Percentiles rank a stretch among this genome's conserved stretches.
phyloP scores from a whole-genome alignment of 768 basidiomycete species.

The Crepidotus variabilis region DNA sequence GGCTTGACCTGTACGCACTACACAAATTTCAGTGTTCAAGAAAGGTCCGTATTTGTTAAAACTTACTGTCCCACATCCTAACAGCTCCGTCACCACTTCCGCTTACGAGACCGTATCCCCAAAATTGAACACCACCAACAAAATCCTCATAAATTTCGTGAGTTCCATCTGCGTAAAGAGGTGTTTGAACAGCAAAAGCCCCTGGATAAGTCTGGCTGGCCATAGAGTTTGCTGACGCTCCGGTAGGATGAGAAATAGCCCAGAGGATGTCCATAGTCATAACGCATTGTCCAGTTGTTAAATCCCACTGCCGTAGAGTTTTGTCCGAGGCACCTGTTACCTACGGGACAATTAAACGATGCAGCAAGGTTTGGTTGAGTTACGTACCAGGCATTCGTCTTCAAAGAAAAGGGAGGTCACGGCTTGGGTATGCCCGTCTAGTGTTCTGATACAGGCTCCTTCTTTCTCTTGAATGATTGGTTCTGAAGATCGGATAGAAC shows the following conservation, averaged over 20 bases:
- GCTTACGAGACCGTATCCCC: constrained; percentile 96
- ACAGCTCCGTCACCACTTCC: constrained; percentile 97
- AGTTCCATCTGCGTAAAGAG: constrained; percentile 84
- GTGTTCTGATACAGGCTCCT: constrained; percentile 63
- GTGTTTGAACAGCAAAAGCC: constrained; percentile 77
- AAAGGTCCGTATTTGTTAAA: not conserved
- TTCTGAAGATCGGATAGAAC: constrained; percentile 35
- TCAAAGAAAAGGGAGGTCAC: constrained; percentile 96
- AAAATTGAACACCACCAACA: constrained; percentile 96
- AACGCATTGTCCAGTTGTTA: constrained; percentile 95
- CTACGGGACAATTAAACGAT: constrained; percentile 36
- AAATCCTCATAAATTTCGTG: constrained; percentile 98
- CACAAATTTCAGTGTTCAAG: constrained; percentile 1
- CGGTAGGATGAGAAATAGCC: constrained; percentile 89
- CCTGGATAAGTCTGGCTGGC: constrained; percentile 49
- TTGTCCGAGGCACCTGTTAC: constrained; percentile 98
- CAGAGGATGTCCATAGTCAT: constrained; percentile 99
- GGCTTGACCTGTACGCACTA: constrained; percentile 97
- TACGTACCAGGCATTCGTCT: constrained; percentile 81
- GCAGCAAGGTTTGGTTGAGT: constrained; percentile 1
- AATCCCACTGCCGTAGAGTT: constrained; percentile 97
- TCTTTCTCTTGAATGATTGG: constrained; percentile 35
- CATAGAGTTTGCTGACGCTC: constrained; percentile 34
- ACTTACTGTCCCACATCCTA: constrained; percentile 99
- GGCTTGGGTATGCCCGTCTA: constrained; percentile 91